Base-by-base conservation (phyloP, 192 early-diverging fungal genomes). In the Linnemannia elongata region DNA sequence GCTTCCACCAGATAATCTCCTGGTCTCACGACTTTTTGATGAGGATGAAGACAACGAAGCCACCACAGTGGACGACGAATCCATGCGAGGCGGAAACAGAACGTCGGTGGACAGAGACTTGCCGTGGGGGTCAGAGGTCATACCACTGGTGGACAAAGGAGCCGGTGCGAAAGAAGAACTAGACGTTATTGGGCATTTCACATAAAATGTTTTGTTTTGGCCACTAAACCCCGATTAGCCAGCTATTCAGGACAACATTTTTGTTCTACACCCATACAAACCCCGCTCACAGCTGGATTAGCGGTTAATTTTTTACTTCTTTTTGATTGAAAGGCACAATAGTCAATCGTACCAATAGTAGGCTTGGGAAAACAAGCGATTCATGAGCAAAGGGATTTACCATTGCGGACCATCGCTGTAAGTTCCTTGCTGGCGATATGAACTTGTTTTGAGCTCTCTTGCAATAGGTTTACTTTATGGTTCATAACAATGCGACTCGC, bases 391-490 rank as follows among this genome's bases (percentile, higher is more conserved):
- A 30, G 70, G 45, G 74, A 36, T 36, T 75, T 36, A 75, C 74
- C 54, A 75, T 54, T 75, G 18, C 74, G 74, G 54, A 57, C 54
- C 74, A 75, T 41, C 10, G 30, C 18, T 27, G 54, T 75, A 57
- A 75, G 80, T 75, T 75, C 68, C 66, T 81, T 75, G 74, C 68
- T 76, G 66, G 47, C 47, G 49, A 30, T 20, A 81, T 71, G 74
- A 75, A 76, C 74, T 76, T 81, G 80, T n/a, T 75, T 52, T 71
- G 80, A 81, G 44, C 74, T 71, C 68, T 70, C 79, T 57, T 76
- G 68, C 20, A 76, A 35, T 17, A 76, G 42, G 74, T 76, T 81
- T 0, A 70, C 63, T 69, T 81, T 81, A 39, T 76, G 80, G 35
- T 69, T 71, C 74, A 30, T 81, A 47, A 76, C 72, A 76, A 81